Base-by-base conservation (phyloP, 176 grass and related monocot genomes). In the Saccharum spontaneum region DNA sequence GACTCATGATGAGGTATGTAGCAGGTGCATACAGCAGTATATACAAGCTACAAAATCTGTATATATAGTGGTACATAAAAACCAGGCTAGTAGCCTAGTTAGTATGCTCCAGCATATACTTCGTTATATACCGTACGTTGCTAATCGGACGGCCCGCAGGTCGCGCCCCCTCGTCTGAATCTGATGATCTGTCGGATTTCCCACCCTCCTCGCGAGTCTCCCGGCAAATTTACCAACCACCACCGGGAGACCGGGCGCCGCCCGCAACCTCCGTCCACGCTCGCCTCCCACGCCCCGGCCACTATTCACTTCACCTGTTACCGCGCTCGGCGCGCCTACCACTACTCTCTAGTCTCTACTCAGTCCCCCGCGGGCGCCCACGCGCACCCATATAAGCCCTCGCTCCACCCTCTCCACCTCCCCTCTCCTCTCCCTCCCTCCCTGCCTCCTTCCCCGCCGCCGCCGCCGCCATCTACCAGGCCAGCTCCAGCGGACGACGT, bases 191-290 rank as follows among this genome's bases (percentile, higher is more conserved):
- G 63, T 38, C 62, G 39, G 67, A 59, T 30, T 73, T 83, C 67
- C 33, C 66, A 86, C 71, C 73, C 2, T 0, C 65, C 72, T 57
- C 45, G 15, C 75, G 72, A 7, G 48, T 9, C 63, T 87, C 84
- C 84, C 80, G 84, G 75, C 68, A 87, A 75, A 52, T 62, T 87
- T 83, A 90, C 75, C 84, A 48, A 86, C 80, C 45, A 20, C 67
- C 37, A 18, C 22, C 61, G 52, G 52, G 33, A 89, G 54, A 77
- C 43, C 72, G n/a, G 66, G 43, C 78, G 88, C 50, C 50, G 50
- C 81, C 77, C 77, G 62, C 69, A 31, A 38, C 71, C 36, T 23
- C 8, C 74, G 30, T 67, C 63, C 44, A 50, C 78, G 22, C 34
- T 20, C 64, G 5, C 16, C 2, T 4, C 10, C 10, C 11, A 0